Evolutionary conservation across 352 stramenopile genomes (phyloP).

Genomic region (Phytopythium mirpurense): DNA sequence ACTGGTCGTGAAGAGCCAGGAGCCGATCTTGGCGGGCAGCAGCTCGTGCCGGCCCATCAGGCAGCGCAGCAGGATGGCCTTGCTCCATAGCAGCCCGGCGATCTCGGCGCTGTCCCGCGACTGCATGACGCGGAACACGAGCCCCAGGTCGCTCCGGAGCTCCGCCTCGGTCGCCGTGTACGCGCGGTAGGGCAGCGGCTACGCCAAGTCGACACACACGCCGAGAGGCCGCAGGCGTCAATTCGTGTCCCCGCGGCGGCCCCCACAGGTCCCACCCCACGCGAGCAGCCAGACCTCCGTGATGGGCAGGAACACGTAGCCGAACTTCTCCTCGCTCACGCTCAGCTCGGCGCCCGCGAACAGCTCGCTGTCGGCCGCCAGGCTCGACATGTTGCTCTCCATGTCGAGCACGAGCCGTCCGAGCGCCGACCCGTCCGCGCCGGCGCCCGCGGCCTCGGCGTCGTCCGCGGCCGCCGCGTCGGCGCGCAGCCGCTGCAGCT

Average conservation of each 20-base stretch:
- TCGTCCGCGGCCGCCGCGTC: conserved; percentile 25
- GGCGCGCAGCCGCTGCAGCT: conserved; percentile 51
- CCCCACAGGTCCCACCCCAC: no score
- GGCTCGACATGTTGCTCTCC: conserved; percentile 62
- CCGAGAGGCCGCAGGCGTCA: no score
- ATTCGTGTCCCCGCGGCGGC: no score
- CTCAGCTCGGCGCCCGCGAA: conserved; percentile 36
- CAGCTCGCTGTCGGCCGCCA: conserved; percentile 55
- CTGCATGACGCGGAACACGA: conserved; percentile 67
- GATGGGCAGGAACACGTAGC: conserved; percentile 79
- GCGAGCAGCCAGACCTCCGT: no score
- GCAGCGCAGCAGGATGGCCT: conserved; percentile 58
- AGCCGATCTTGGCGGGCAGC: conserved; percentile 52
- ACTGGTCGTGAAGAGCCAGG: conserved; percentile 81
- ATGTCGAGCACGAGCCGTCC: conserved; percentile 66
- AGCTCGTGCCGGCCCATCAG: conserved; percentile 30
- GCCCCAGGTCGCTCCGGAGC: conserved; percentile 39
- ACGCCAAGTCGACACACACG: no score
- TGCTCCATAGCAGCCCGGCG: conserved; percentile 57
- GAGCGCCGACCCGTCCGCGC: conserved; percentile 27
- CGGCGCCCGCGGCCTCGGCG: background rate
- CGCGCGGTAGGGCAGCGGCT: conserved; percentile 43
- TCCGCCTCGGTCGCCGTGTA: conserved; percentile 60
- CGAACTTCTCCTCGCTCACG: conserved; percentile 63
- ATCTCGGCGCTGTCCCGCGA: conserved; percentile 45